Conservation (phyloP, 306 rosid genomes). For the Datisca glomerata region DNA sequence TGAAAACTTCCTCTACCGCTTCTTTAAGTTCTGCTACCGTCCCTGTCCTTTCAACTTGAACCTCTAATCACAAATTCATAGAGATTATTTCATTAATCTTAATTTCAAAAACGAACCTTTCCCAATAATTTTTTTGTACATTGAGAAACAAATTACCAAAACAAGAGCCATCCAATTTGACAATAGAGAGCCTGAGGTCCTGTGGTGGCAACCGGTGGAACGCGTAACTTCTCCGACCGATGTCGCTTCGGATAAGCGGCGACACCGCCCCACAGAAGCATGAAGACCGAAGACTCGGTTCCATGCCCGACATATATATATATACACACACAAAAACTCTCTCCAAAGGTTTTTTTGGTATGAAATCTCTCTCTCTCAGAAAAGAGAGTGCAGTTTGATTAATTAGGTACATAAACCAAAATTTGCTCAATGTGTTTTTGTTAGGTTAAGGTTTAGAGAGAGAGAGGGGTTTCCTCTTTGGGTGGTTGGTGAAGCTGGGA, state of each 20-base stretch:
- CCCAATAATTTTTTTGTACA: no score
- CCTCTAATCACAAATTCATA: constrained; percentile 12
- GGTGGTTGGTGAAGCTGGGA: constrained; percentile 8
- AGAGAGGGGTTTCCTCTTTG: background rate
- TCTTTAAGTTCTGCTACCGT: constrained; percentile 32
- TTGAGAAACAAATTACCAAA: constrained; percentile 27
- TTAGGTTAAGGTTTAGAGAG: constrained; percentile 7
- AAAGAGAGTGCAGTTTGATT: no score
- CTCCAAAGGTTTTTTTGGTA: no score
- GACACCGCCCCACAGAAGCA: constrained; percentile 1
- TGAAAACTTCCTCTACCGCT: constrained; percentile 37
- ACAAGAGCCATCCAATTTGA: constrained; percentile 40
- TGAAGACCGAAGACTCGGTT: constrained; percentile 3
- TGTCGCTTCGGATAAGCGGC: constrained; percentile 4
- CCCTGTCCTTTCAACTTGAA: constrained; percentile 23
- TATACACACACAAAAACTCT: no score
- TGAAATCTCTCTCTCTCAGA: no score
- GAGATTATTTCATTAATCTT: background rate
- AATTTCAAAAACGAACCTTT: no score
- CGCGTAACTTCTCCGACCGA: constrained; percentile 8
- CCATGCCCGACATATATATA: constrained; percentile 4
- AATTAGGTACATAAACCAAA: no score
- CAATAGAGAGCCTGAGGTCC: constrained; percentile 26
- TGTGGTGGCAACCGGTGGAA: constrained; percentile 28
- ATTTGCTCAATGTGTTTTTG: background rate